Evolutionary conservation across 257 asterid genomes (phyloP).

Genomic region (Knoxia roxburghii): DNA sequence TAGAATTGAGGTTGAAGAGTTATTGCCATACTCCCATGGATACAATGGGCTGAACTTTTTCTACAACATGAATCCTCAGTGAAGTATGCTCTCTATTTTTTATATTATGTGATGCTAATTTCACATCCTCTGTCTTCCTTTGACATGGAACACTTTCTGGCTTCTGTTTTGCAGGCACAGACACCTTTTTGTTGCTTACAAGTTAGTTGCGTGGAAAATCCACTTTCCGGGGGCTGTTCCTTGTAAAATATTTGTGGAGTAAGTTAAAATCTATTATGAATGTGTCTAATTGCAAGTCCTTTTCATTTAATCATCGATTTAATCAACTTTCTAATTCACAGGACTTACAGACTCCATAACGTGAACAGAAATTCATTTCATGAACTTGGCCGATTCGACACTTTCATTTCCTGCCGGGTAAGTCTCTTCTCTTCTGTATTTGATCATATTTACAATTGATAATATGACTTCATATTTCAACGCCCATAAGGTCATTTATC

Average conservation of each 20-base stretch:
- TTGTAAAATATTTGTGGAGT: not conserved
- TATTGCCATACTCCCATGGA: slow-evolving; percentile 57
- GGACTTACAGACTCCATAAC: slow-evolving; percentile 7
- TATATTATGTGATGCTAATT: not conserved
- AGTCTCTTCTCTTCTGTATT: not conserved
- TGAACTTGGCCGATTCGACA: not conserved
- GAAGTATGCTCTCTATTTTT: slow-evolving; percentile 9
- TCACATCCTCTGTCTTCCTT: not conserved
- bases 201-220: not conserved
- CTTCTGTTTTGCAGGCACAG: not conserved
- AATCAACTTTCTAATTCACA: not conserved
- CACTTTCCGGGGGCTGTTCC: not conserved
- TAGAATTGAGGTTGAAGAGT: slow-evolving; percentile 86
- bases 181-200: not conserved
- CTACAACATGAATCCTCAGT: slow-evolving; percentile 21
- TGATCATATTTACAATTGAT: not conserved
- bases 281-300: too few relatives aligned
- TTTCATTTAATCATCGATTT: not conserved
- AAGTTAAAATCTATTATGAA: not conserved
- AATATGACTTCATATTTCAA: not conserved
- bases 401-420: slow-evolving; percentile 10
- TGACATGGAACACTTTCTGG: not conserved
- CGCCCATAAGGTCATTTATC: not conserved
- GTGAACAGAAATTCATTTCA: not conserved
- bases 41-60: slow-evolving; percentile 36